Percentiles rank a stretch among this genome's conserved stretches.
Conservation (phyloP, 2,329 filamentous ascomycete genomes). For the Alternaria solani region DNA sequence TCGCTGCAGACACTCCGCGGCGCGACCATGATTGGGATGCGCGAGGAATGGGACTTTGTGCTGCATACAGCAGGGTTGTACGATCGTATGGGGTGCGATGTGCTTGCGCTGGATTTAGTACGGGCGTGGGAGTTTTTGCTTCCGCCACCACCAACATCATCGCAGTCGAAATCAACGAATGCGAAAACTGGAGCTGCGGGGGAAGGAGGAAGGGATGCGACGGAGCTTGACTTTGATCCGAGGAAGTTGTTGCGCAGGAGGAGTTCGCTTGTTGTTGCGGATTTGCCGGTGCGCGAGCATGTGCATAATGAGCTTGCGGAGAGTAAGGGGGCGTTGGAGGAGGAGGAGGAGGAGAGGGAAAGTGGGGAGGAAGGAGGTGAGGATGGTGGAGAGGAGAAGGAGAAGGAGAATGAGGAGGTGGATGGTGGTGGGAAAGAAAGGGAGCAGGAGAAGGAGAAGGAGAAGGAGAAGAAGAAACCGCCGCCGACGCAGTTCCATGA, state of each 20-base stretch:
- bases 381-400: constrained; percentile 22
- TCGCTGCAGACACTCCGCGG: constrained; percentile 84
- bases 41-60: constrained; percentile 87
- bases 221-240: constrained; percentile 62
- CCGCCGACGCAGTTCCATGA: constrained; percentile 86
- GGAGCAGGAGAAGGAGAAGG: constrained; percentile 52
- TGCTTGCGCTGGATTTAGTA: constrained; percentile 85
- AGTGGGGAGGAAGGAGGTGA: constrained; percentile 52
- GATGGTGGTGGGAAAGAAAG: too few species aligned
- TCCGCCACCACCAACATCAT: constrained; percentile 43
- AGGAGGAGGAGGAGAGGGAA: constrained; percentile 23
- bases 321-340: constrained; percentile 26
- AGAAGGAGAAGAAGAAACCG: constrained; percentile 58
- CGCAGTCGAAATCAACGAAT: constrained; percentile 7
- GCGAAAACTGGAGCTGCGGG: background rate
- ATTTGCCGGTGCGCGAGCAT: constrained; percentile 61
- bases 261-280: constrained; percentile 81
- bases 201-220: constrained; percentile 6
- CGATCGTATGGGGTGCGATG: constrained; percentile 90
- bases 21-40: constrained; percentile 80
- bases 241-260: constrained; percentile 73
- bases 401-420: too few species aligned
- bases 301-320: constrained; percentile 30
- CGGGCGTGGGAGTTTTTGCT: constrained; percentile 81
- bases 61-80: constrained; percentile 85